A percentile compares a stretch with the other conserved stretches of the same genome.
Evolutionary conservation across 192 early-diverging fungal genomes (phyloP).

Genomic region (Backusella westeae): DNA sequence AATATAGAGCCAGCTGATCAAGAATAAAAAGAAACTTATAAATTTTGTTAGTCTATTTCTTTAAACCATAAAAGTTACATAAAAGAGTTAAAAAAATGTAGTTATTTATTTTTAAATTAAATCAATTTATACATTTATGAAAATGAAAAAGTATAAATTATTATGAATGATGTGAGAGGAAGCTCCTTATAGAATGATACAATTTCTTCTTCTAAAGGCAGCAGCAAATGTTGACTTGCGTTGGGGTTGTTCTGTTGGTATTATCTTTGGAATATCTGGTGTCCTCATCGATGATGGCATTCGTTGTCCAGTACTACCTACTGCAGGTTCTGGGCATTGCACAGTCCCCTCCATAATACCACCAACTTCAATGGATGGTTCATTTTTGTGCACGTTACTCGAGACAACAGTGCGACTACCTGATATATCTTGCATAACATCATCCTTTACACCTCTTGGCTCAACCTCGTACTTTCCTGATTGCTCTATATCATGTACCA

Average conservation of each 20-base stretch:
- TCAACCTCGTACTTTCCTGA: background rate
- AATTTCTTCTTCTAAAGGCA: background rate
- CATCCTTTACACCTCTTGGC: background rate
- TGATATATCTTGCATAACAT: background rate
- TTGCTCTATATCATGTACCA: background rate
- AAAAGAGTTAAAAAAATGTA: background rate
- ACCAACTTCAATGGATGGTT: background rate
- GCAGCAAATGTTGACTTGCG: background rate
- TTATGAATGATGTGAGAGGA: background rate
- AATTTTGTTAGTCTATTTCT: background rate
- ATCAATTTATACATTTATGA: background rate
- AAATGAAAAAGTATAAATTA: background rate
- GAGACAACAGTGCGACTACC: constrained; percentile 1
- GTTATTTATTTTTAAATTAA: background rate
- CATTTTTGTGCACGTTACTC: background rate
- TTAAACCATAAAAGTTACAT: background rate
- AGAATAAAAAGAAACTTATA: background rate
- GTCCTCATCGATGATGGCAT: background rate
- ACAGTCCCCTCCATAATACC: background rate
- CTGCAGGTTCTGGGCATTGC: background rate
- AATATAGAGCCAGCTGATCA: background rate
- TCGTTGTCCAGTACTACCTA: background rate
- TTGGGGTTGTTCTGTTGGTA: background rate
- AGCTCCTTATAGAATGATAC: background rate
- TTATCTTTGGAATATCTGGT: background rate